Evolutionary conservation across 805 yeast species (phyloP).

Genomic region (Saturnispora hagleri): DNA sequence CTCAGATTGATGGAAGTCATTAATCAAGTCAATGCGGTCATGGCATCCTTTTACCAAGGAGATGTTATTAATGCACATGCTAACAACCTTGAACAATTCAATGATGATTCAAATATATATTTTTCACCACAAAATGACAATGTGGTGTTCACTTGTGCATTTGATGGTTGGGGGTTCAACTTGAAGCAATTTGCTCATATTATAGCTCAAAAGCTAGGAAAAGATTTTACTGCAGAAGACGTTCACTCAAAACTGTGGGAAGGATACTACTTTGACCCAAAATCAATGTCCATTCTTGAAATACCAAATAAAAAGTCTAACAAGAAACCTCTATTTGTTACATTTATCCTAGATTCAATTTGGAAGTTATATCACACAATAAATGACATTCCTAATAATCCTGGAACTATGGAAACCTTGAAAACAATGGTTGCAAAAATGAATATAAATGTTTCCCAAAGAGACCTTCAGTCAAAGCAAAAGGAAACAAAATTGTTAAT

Average conservation of each 20-base stretch:
- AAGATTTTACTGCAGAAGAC: conserved; percentile 74
- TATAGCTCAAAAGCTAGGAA: conserved; percentile 39
- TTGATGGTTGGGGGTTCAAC: conserved; percentile 98
- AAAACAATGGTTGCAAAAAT: conserved; percentile 68
- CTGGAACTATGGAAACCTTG: conserved; percentile 60
- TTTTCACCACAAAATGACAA: conserved; percentile 83
- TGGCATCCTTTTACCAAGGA: conserved; percentile 89
- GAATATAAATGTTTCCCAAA: conserved; percentile 55
- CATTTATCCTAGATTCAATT: conserved; percentile 76
- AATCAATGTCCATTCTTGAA: conserved; percentile 72
- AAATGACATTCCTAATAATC: conserved; percentile 28
- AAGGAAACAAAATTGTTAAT: conserved; percentile 63
- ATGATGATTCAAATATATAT: conserved; percentile 72
- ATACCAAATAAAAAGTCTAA: conserved; percentile 51
- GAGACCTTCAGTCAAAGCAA: conserved; percentile 56
- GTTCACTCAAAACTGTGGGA: conserved; percentile 93
- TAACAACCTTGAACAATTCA: conserved; percentile 50
- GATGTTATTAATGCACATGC: conserved; percentile 86
- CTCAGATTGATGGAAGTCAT: conserved; percentile 66
- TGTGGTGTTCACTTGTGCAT: conserved; percentile 82
- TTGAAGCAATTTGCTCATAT: conserved; percentile 80
- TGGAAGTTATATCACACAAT: conserved; percentile 85
- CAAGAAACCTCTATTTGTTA: conserved; percentile 77
- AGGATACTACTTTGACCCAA: conserved; percentile 81
- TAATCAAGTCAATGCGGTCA: conserved; percentile 91